phyloP scores from a whole-genome alignment of 208 protist genomes.

The Endotrypanum monterogeii region DNA sequence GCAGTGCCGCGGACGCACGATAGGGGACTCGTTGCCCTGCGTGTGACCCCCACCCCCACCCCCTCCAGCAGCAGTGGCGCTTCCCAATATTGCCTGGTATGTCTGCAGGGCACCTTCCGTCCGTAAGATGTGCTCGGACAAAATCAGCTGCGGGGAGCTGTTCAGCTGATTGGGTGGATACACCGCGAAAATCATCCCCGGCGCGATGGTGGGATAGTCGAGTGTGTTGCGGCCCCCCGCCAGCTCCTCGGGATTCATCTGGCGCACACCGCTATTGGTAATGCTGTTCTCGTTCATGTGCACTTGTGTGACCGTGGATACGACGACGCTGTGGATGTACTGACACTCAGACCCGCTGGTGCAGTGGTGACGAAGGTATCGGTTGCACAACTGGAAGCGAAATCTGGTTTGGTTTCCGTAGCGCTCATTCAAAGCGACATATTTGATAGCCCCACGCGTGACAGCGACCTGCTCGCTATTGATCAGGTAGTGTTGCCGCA shows the following conservation, averaged over 20 bases:
- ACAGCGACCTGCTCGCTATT: slow-evolving; percentile 55
- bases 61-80: background rate
- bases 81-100: slow-evolving; percentile 21
- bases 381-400: slow-evolving; percentile 71
- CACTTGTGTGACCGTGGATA: slow-evolving; percentile 47
- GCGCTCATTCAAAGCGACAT: slow-evolving; percentile 46
- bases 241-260: slow-evolving; percentile 30
- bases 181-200: slow-evolving; percentile 52
- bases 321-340: slow-evolving; percentile 58
- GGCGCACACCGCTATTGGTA: slow-evolving; percentile 15
- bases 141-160: slow-evolving; percentile 49
- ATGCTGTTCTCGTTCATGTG: slow-evolving; percentile 76
- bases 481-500: slow-evolving; percentile 60
- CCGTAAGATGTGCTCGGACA: slow-evolving; percentile 57
- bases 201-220: slow-evolving; percentile 44
- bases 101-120: slow-evolving; percentile 48
- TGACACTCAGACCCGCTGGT: slow-evolving; percentile 40
- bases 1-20: slow-evolving; percentile 62
- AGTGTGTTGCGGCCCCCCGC: slow-evolving; percentile 57
- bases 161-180: slow-evolving; percentile 62
- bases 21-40: background rate
- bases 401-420: slow-evolving; percentile 59
- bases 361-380: slow-evolving; percentile 48
- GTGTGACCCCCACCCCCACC: slow-evolving; percentile 3
- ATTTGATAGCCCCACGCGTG: slow-evolving; percentile 64